Conservation (phyloP, 306 rosid genomes). For the Bauhinia variegata region DNA sequence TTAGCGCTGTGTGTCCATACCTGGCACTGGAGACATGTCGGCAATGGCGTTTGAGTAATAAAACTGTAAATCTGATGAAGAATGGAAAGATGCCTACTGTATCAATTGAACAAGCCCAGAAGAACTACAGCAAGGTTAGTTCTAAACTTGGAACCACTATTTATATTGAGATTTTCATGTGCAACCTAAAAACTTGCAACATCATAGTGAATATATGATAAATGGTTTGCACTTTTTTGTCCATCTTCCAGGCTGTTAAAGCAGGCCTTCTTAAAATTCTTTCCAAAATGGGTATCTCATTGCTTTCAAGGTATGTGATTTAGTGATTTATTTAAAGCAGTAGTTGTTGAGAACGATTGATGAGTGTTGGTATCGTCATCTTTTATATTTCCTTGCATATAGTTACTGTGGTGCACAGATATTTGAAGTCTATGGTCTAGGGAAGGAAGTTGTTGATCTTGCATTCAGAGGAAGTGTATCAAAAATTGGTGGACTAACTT, state of each 20-base stretch:
- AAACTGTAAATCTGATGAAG: conserved; percentile 93
- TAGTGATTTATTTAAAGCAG: neutral
- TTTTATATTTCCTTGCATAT: conserved; percentile 37
- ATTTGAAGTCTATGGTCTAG: conserved; percentile 94
- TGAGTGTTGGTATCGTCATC: neutral
- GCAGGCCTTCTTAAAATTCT: conserved; percentile 96
- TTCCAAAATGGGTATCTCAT: conserved; percentile 95
- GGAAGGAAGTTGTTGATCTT: conserved; percentile 84
- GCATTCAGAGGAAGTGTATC: conserved; percentile 93
- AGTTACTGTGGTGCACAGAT: conserved; percentile 99
- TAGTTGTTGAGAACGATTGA: conserved; percentile 2
- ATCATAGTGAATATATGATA: neutral
- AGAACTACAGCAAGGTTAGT: conserved; percentile 89
- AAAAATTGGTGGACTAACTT: conserved; percentile 87
- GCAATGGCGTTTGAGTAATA: conserved; percentile 96
- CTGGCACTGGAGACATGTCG: conserved; percentile 98
- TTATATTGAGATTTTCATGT: neutral
- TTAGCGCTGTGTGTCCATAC: conserved; percentile 93
- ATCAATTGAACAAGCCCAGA: conserved; percentile 98
- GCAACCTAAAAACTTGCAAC: neutral
- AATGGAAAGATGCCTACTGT: conserved; percentile 99
- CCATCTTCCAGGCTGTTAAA: conserved; percentile 74
- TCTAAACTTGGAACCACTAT: conserved; percentile 18
- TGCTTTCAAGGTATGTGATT: conserved; percentile 82
- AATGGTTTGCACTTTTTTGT: conserved; percentile 30